Evolutionary conservation across 176 grass and related monocot species (phyloP).

Genomic region (Coix lacrymajobi): DNA sequence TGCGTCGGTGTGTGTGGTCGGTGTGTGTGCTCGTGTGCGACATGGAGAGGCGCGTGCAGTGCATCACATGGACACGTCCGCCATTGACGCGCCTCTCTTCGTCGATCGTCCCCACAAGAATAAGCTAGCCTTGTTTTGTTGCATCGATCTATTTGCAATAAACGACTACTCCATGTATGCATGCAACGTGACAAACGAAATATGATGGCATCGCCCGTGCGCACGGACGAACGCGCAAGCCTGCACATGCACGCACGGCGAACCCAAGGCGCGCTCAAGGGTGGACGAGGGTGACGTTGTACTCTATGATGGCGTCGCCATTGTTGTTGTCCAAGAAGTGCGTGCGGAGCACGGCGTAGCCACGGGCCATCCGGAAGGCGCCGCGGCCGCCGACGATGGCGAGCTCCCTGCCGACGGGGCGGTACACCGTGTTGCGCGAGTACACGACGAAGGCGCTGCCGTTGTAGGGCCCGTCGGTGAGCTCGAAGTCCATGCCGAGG

Average conservation of each 20-base stretch:
- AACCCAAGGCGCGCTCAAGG: no score
- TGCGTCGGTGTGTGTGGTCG: no score
- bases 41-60: background rate
- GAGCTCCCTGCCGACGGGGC: slow-evolving; percentile 5
- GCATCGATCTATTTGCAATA: background rate
- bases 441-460: slow-evolving; percentile 57
- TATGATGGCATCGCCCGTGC: no score
- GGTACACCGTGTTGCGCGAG: slow-evolving; percentile 24
- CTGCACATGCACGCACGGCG: no score
- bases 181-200: background rate
- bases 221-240: background rate
- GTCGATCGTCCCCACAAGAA: background rate
- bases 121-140: background rate
- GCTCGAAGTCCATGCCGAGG: slow-evolving; percentile 39
- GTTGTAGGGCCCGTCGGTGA: slow-evolving; percentile 41
- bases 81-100: slow-evolving; percentile 4
- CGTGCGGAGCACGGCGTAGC: slow-evolving; percentile 28
- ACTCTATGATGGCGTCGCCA: slow-evolving; percentile 47
- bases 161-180: background rate
- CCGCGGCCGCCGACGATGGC: slow-evolving; percentile 57
- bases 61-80: background rate
- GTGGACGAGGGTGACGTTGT: slow-evolving; percentile 49
- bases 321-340: background rate
- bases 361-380: slow-evolving; percentile 41
- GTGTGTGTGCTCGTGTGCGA: background rate